phyloP scores from a whole-genome alignment of 192 early-diverging fungal species.

The Podochytrium sp. region DNA sequence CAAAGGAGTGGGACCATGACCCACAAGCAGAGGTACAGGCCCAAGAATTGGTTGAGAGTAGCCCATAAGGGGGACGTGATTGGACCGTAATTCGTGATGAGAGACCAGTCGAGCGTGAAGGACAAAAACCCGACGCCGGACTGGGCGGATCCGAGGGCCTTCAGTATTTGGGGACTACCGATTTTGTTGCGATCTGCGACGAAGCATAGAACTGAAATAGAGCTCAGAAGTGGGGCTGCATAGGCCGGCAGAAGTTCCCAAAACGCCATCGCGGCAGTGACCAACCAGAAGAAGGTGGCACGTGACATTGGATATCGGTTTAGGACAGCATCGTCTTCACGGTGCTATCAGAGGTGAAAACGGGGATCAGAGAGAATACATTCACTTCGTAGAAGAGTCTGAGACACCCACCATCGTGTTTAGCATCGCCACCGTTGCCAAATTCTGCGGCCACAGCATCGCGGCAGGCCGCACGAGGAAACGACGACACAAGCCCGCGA shows the following conservation, averaged over 20 bases:
- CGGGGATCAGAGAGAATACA: no score
- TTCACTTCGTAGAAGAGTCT: no score
- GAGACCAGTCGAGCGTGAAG: slow-evolving; percentile 21
- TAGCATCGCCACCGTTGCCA: slow-evolving; percentile 51
- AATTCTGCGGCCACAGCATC: slow-evolving; percentile 85
- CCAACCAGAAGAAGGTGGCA: slow-evolving; percentile 32
- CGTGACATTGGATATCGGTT: slow-evolving; percentile 23
- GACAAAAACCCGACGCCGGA: slow-evolving; percentile 22
- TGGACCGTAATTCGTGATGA: slow-evolving; percentile 20
- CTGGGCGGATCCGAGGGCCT: slow-evolving; percentile 22
- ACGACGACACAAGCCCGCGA: slow-evolving; percentile 64
- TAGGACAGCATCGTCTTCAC: background rate
- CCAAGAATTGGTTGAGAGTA: slow-evolving; percentile 22
- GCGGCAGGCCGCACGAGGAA: slow-evolving; percentile 81
- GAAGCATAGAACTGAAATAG: slow-evolving; percentile 34
- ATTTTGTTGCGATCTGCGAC: background rate
- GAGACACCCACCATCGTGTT: no score
- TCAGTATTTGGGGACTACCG: background rate
- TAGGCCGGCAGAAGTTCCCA: slow-evolving; percentile 35
- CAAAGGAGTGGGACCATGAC: slow-evolving; percentile 28
- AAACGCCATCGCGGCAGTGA: slow-evolving; percentile 16
- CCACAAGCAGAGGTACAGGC: slow-evolving; percentile 28
- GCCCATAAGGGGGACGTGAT: slow-evolving; percentile 38
- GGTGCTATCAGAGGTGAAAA: no score
- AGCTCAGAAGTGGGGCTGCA: slow-evolving; percentile 29